Percentiles rank a stretch among this genome's conserved stretches.
These are phyloP conservation scores for Cymodocea nodosa DNA, from an alignment of 116 monocot species.

Conservation along the genomic window DNA sequence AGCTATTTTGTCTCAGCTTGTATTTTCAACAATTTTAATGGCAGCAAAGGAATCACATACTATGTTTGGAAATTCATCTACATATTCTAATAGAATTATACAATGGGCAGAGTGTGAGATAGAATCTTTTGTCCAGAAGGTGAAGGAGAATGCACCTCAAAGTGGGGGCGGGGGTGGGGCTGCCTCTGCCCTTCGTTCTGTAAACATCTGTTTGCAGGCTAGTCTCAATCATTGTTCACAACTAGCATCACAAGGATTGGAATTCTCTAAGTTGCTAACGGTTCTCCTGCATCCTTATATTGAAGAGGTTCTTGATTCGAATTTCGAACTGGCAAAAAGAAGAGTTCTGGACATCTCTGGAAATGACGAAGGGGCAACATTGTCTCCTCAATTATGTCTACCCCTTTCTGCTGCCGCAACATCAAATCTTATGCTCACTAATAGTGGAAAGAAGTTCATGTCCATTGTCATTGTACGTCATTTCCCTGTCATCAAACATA, in stretches of 20 bases:
- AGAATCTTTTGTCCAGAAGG: conserved; percentile 57
- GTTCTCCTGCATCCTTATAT: conserved; percentile 72
- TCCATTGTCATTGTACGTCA: conserved; percentile 60
- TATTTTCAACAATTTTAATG: conserved; percentile 72
- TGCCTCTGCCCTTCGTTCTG: conserved; percentile 59
- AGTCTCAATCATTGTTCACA: conserved; percentile 60
- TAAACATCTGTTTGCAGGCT: conserved; percentile 69
- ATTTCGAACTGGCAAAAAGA: conserved; percentile 75
- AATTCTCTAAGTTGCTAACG: conserved; percentile 81
- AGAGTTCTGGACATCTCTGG: conserved; percentile 50
- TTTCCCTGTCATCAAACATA: background rate
- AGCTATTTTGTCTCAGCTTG: conserved; percentile 76
- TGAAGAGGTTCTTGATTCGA: conserved; percentile 88
- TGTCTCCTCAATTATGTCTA: conserved; percentile 29
- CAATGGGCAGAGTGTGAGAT: conserved; percentile 95
- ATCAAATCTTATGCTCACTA: conserved; percentile 47
- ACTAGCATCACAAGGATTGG: conserved; percentile 60
- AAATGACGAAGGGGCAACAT: conserved; percentile 29
- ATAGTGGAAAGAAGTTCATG: conserved; percentile 75
- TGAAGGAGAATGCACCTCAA: conserved; percentile 71
- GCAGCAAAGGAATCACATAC: conserved; percentile 51
- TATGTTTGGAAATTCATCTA: conserved; percentile 58
- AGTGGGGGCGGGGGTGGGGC: conserved; percentile 20
- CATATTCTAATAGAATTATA: conserved; percentile 50
- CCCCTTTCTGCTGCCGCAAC: conserved; percentile 33